Evolutionary conservation across 78 protist species (phyloP), one percentile per base, ranked within the genome.

Genomic region (Mantamonas sphyraenae): DNA sequence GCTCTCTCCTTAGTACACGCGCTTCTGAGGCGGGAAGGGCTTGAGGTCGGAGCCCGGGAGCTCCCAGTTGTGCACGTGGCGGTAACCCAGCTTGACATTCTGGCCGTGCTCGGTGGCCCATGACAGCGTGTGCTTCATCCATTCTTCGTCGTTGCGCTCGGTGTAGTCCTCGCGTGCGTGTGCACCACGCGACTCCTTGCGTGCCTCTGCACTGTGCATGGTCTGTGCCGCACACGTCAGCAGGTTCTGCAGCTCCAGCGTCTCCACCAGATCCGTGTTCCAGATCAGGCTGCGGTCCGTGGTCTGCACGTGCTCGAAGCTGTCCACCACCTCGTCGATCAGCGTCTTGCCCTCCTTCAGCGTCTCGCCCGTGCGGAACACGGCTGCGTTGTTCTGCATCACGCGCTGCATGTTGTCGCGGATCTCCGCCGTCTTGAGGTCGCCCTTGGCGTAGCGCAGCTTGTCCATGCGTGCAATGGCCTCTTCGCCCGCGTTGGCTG

Each of bases 91-190:
- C 39, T 38, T 72, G 28, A 81, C 92, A n/a, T n/a, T n/a, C 66
- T 89, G 69, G 51, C 93, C 86, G 12, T 85, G 68, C 37, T 66
- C 83, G 79, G 79, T 84, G 51, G 88, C 66, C 76, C 77, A 90
- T 30, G 93, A 73, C 40, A 93, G 70, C 8, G 99, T 82, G 81
- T 93, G 99, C 86, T 94, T 94, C 93, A 92, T 80, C 99, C 99
- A 96, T 61, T 94, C 76, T 24, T 19, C 80, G 73, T 93, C 96
- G 68, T n/a, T 59, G 7, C 87, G 77, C 39, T 45, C 77, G 19
- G 77, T 58, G 90, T 57, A 97, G 81, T 97, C 99, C 58, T 97
- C 99, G 39, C 99, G 87, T 12, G 99, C 96, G 66, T 97, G 99
- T 17, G 98, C 98, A 22, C 99, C 99, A 34, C 99, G 97, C 31